Conservation (phyloP, 495 filamentous ascomycete genomes). For the Talaromyces stipitatus region DNA sequence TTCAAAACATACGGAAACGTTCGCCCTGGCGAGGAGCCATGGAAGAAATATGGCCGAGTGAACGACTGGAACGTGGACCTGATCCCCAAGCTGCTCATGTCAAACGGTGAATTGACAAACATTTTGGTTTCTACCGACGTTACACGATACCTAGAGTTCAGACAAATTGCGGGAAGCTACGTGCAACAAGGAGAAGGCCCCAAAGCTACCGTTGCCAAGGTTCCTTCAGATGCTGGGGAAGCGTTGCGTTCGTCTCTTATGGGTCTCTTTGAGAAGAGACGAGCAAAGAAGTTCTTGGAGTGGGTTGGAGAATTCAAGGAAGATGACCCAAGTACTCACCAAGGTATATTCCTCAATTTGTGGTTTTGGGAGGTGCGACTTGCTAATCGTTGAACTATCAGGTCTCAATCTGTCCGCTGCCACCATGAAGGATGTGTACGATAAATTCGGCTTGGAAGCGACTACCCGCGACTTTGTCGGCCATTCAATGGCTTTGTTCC, state of each 20-base stretch:
- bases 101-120: conserved; percentile 96
- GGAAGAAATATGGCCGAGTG: conserved; percentile 91
- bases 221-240: conserved; percentile 88
- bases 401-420: conserved; percentile 70
- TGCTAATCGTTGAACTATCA: conserved; percentile 30
- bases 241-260: conserved; percentile 89
- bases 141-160: conserved; percentile 95
- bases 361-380: background rate
- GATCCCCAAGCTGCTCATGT: conserved; percentile 97
- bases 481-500: conserved; percentile 95
- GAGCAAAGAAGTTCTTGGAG: conserved; percentile 93
- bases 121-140: conserved; percentile 96
- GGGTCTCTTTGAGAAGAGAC: conserved; percentile 94
- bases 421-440: conserved; percentile 96
- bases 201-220: conserved; percentile 89
- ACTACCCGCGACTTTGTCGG: conserved; percentile 92
- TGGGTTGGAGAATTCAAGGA: conserved; percentile 90
- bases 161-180: conserved; percentile 95
- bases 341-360: conserved; percentile 48
- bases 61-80: conserved; percentile 99
- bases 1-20: conserved; percentile 94
- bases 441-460: conserved; percentile 92
- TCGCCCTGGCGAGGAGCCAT: conserved; percentile 74
- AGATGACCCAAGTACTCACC: conserved; percentile 78
- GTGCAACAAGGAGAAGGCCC: conserved; percentile 79